Percentiles rank a stretch among this genome's conserved stretches.
phyloP scores from a whole-genome alignment of 805 yeast species.

The Tetrapisispora nanseiensis region DNA sequence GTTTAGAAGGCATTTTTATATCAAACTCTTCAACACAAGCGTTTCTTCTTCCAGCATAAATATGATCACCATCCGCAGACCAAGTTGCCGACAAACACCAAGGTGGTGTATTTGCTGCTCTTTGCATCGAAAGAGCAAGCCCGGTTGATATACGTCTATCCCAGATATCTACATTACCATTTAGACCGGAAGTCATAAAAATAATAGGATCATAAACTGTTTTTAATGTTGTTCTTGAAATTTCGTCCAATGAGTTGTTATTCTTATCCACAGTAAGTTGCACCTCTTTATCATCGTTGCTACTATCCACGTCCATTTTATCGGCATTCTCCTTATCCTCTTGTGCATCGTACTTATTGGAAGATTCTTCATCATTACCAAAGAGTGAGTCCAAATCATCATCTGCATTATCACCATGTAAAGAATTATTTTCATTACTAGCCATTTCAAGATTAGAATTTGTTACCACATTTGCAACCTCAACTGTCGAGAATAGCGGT shows the following conservation, averaged over 20 bases:
- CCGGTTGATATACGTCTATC: slow-evolving; percentile 47
- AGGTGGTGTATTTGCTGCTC: slow-evolving; percentile 69
- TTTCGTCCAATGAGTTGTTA: slow-evolving; percentile 12
- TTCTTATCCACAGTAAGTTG: neutral
- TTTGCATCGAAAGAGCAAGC: slow-evolving; percentile 38
- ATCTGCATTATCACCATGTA: slow-evolving; percentile 21
- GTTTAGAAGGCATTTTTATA: slow-evolving; percentile 47
- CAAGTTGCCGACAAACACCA: slow-evolving; percentile 90
- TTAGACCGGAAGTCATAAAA: slow-evolving; percentile 72
- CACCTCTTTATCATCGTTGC: slow-evolving; percentile 4
- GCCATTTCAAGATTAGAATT: slow-evolving; percentile 7
- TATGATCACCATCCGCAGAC: slow-evolving; percentile 71
- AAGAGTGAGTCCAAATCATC: slow-evolving; percentile 48
- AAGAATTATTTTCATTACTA: slow-evolving; percentile 25
- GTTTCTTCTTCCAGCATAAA: slow-evolving; percentile 84
- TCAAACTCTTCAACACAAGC: slow-evolving; percentile 73
- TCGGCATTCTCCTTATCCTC: neutral
- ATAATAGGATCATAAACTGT: slow-evolving; percentile 36
- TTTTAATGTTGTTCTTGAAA: slow-evolving; percentile 18
- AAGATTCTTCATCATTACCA: slow-evolving; percentile 43
- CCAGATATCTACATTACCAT: slow-evolving; percentile 78
- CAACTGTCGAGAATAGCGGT: slow-evolving; percentile 43
- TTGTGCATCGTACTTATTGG: slow-evolving; percentile 15
- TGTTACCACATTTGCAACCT: slow-evolving; percentile 22
- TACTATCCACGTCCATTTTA: slow-evolving; percentile 1